phyloP scores from a whole-genome alignment of 768 basidiomycete genomes.

The Sarcodon sp. region DNA sequence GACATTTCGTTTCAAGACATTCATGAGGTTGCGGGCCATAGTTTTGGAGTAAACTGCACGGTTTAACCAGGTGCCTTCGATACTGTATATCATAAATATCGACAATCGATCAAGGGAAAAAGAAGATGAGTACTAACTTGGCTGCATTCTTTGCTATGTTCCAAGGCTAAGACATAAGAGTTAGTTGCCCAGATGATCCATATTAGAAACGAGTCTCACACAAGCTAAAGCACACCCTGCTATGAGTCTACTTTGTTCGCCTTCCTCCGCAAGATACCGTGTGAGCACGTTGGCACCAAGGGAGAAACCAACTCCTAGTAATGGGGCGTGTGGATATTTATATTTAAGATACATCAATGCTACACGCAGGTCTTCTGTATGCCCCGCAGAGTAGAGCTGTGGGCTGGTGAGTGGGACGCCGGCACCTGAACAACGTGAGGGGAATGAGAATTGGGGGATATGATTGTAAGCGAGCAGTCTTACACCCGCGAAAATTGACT shows the following conservation, averaged over 20 bases:
- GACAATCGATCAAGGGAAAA: slow-evolving; percentile 4
- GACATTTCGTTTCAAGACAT: slow-evolving; percentile 39
- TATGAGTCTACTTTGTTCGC: slow-evolving; percentile 41
- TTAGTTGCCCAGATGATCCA: not conserved
- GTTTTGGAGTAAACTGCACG: slow-evolving; percentile 62
- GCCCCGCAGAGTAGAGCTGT: slow-evolving; percentile 78
- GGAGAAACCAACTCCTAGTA: slow-evolving; percentile 86
- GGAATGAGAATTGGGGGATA: slow-evolving; percentile 5
- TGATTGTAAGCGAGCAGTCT: slow-evolving; percentile 12
- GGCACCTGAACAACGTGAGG: slow-evolving; percentile 41
- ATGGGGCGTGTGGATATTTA: slow-evolving; percentile 64
- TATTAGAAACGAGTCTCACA: slow-evolving; percentile 31
- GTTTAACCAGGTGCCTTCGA: slow-evolving; percentile 41
- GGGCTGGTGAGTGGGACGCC: slow-evolving; percentile 73
- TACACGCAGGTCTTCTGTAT: slow-evolving; percentile 81
- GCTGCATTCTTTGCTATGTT: slow-evolving; percentile 23
- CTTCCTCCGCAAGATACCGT: slow-evolving; percentile 81
- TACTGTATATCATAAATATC: slow-evolving; percentile 23
- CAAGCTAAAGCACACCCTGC: slow-evolving; percentile 65
- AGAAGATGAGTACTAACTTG: slow-evolving; percentile 5
- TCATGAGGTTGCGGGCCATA: slow-evolving; percentile 65
- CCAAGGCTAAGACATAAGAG: slow-evolving; percentile 29
- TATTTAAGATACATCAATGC: slow-evolving; percentile 66
- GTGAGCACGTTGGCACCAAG: slow-evolving; percentile 89
- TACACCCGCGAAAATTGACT: slow-evolving; percentile 88